Evolutionary conservation across 1,139 yeast species (phyloP).

Genomic region (Geotrichum phurueaensis): DNA sequence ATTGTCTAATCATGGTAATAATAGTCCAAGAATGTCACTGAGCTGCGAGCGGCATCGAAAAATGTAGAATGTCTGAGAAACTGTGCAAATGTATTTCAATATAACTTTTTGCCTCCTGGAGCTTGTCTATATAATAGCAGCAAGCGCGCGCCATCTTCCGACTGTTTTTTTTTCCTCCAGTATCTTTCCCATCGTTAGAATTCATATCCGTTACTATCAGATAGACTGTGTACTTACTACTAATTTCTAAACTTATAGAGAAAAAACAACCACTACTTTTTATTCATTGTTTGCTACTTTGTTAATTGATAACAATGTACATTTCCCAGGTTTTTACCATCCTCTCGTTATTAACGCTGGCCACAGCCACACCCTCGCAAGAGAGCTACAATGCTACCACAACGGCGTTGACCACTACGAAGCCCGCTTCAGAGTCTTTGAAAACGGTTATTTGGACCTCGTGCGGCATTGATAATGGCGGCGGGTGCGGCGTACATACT

Average conservation of each 20-base stretch:
- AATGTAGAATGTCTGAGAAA: neutral
- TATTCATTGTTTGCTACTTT: neutral
- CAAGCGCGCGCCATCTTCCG: neutral
- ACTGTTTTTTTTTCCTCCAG: neutral
- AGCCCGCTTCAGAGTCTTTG: neutral
- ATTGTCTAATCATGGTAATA: neutral
- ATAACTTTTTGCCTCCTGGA: too few species aligned
- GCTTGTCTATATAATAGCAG: neutral
- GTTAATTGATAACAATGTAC: neutral
- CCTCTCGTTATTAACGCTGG: neutral
- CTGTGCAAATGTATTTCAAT: neutral
- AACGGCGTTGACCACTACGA: neutral
- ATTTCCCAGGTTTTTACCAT: neutral
- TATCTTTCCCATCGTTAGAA: neutral
- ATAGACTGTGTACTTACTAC: neutral
- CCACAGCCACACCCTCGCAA: neutral
- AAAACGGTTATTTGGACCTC: neutral
- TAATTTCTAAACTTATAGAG: neutral
- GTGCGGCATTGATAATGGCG: neutral
- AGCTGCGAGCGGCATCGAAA: neutral
- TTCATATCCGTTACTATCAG: neutral
- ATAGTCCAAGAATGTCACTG: neutral
- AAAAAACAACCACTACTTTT: neutral
- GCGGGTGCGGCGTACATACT: neutral
- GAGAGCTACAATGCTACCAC: neutral